A percentile compares a stretch with the other conserved stretches of the same genome.
Conservation (phyloP, 2,329 filamentous ascomycete genomes). For the Shiraia bambusicola region DNA sequence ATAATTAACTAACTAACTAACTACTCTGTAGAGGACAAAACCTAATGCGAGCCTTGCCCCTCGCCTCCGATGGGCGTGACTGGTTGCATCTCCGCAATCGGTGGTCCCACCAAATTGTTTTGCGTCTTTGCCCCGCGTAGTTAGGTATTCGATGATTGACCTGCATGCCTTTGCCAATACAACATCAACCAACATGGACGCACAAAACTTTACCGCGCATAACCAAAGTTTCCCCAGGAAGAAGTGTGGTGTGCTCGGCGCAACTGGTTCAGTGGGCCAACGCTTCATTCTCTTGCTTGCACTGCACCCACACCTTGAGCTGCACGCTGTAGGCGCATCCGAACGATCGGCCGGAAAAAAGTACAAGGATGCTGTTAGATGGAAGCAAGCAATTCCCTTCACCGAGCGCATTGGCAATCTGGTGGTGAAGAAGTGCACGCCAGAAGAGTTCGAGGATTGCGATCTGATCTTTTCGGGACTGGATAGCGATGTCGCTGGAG, state of each 20-base stretch:
- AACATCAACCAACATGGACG: conserved; percentile 44
- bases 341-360: conserved; percentile 87
- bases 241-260: conserved; percentile 72
- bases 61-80: conserved; percentile 1
- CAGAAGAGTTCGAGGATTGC: conserved; percentile 82
- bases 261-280: conserved; percentile 92
- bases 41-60: background rate
- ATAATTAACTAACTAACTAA: no score
- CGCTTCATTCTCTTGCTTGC: conserved; percentile 91
- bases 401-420: conserved; percentile 73
- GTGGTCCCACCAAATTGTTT: background rate
- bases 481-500: conserved; percentile 88
- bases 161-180: conserved; percentile 20
- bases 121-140: conserved; percentile 25
- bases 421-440: conserved; percentile 80
- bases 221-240: conserved; percentile 51
- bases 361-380: conserved; percentile 90
- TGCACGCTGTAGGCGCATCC: conserved; percentile 88
- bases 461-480: conserved; percentile 92
- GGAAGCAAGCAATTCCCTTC: conserved; percentile 91
- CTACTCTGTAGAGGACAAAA: background rate
- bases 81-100: conserved; percentile 1
- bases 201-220: conserved; percentile 45
- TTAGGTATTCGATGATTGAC: conserved; percentile 27
- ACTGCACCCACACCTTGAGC: conserved; percentile 80